These are phyloP conservation scores for Lyophyllum shimeji DNA, from an alignment of 768 basidiomycete genomes.

Conservation along the genomic window DNA sequence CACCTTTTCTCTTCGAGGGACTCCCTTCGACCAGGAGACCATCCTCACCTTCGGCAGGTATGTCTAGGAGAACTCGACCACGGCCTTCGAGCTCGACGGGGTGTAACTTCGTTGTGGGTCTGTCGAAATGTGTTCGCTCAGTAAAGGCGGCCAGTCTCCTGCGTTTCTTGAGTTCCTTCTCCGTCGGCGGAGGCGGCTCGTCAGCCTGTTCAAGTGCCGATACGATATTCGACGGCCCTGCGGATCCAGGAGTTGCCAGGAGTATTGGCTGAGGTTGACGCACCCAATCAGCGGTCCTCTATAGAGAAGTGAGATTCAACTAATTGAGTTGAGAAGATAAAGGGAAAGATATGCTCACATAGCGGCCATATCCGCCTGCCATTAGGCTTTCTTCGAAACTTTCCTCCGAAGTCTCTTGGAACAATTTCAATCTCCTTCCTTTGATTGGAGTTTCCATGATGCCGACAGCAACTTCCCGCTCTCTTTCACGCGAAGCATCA, in stretches of 20 bases:
- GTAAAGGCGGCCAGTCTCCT: constrained; percentile 70
- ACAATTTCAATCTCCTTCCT: constrained; percentile 71
- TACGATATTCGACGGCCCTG: constrained; percentile 44
- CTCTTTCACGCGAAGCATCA: constrained; percentile 28
- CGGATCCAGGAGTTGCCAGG: constrained; percentile 35
- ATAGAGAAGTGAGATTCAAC: constrained; percentile 14
- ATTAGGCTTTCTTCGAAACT: constrained; percentile 85
- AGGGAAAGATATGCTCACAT: constrained; percentile 44
- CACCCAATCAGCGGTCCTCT: constrained; percentile 64
- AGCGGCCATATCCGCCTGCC: constrained; percentile 78
- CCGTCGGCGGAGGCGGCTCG: constrained; percentile 39
- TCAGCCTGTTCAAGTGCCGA: constrained; percentile 38
- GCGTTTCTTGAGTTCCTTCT: constrained; percentile 67
- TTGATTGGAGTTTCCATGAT: constrained; percentile 71
- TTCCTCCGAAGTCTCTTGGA: constrained; percentile 81
- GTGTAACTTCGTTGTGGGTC: constrained; percentile 43
- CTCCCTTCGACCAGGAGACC: constrained; percentile 27
- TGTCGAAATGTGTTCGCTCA: constrained; percentile 29
- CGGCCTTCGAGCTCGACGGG: constrained; percentile 66
- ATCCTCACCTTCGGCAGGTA: constrained; percentile 39
- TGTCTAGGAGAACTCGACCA: constrained; percentile 70
- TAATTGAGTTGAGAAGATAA: constrained; percentile 2
- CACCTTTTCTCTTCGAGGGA: constrained; percentile 39
- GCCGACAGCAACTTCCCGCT: constrained; percentile 41
- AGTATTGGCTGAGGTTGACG: constrained; percentile 53